Conservation (phyloP, 2,329 filamentous ascomycete genomes). For the Pseudocercospora pini-densiflorae region DNA sequence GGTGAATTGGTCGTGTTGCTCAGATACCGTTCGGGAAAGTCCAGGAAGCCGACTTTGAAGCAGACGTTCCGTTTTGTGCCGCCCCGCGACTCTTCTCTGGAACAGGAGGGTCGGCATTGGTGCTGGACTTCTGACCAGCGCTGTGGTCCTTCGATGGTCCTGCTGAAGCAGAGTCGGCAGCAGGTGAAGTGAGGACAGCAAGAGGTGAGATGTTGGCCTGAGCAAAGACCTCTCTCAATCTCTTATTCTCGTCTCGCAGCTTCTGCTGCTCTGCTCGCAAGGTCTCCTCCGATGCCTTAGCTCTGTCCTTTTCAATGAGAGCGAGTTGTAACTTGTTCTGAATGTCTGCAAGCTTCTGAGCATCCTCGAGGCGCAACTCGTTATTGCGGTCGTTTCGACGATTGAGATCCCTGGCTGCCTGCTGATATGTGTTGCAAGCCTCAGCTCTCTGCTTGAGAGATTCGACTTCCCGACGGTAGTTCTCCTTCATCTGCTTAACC, state of each 20-base stretch:
- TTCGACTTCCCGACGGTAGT: constrained; percentile 1
- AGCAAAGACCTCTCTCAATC: not conserved
- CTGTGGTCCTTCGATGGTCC: not conserved
- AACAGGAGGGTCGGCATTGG: not conserved
- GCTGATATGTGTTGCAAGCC: constrained; percentile 6
- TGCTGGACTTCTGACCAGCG: not conserved
- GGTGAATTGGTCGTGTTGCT: not conserved
- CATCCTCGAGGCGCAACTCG: not conserved
- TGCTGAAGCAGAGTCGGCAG: not conserved
- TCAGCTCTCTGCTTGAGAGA: constrained; percentile 12
- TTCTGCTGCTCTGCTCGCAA: not conserved
- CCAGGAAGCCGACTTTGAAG: not conserved
- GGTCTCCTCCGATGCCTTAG: not conserved
- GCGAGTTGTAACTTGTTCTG: not conserved
- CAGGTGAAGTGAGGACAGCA: not conserved
- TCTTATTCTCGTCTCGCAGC: not conserved
- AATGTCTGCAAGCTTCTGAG: not conserved
- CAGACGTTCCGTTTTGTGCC: not conserved
- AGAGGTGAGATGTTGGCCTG: not conserved
- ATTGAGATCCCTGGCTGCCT: not conserved
- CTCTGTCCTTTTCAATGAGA: constrained; percentile 6
- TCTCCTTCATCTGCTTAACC: constrained; percentile 13
- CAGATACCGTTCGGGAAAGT: not conserved
- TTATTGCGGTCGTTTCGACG: not conserved
- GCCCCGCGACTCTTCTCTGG: not conserved